Evolutionary conservation across 306 rosid genomes (phyloP).

Genomic region (Lablab purpureus): DNA sequence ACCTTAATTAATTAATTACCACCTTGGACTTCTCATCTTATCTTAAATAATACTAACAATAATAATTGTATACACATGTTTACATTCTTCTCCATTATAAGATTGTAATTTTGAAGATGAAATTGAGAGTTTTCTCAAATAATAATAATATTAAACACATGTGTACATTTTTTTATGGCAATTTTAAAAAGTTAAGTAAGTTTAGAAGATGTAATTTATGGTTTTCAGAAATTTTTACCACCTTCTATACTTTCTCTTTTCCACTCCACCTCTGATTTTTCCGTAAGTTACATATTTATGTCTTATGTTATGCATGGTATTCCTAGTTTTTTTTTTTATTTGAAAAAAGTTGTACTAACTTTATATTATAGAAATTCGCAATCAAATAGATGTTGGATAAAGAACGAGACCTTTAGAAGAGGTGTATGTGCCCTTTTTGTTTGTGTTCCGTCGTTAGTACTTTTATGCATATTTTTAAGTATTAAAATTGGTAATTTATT

Average conservation of each 20-base stretch:
- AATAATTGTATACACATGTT: background rate
- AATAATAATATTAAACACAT: no score
- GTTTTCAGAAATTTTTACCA: background rate
- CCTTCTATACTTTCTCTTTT: background rate
- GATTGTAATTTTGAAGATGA: background rate
- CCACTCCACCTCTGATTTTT: background rate
- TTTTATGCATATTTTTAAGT: background rate
- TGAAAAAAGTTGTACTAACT: background rate
- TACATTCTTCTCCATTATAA: background rate
- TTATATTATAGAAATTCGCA: background rate
- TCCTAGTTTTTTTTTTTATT: background rate
- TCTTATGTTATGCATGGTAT: background rate
- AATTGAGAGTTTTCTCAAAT: background rate
- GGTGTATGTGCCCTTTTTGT: background rate
- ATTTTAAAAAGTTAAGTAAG: background rate
- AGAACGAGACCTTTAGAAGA: background rate
- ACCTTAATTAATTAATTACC: conserved; percentile 7
- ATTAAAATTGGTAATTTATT: background rate
- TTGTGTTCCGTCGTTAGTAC: background rate
- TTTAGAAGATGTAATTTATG: background rate
- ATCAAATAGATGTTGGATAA: background rate
- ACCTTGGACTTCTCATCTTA: background rate
- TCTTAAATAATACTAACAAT: background rate
- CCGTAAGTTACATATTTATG: background rate
- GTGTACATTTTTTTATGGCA: no score